These are phyloP conservation scores for Sclerotinia trifoliorum DNA, from an alignment of 2,329 filamentous ascomycete species.

Conservation along the genomic window DNA sequence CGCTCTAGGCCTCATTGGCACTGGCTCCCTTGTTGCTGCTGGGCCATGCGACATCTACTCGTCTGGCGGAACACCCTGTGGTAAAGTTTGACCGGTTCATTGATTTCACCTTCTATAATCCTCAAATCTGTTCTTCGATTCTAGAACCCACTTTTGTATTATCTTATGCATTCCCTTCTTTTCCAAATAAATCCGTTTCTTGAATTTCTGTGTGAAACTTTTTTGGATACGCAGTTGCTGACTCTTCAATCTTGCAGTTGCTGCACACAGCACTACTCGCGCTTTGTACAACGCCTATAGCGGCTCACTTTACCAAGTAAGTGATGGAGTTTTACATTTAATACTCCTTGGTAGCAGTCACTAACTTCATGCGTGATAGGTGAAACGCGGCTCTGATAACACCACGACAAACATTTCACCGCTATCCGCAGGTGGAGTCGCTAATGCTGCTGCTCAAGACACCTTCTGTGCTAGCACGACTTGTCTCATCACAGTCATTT, in stretches of 20 bases:
- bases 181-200: background rate
- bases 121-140: background rate
- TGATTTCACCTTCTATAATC: too few species aligned
- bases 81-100: background rate
- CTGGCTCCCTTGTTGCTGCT: slow-evolving; percentile 47
- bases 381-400: slow-evolving; percentile 52
- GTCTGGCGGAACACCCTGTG: slow-evolving; percentile 57
- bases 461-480: slow-evolving; percentile 59
- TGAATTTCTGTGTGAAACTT: background rate
- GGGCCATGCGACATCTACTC: slow-evolving; percentile 63
- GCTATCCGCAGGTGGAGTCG: slow-evolving; percentile 58
- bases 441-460: slow-evolving; percentile 60
- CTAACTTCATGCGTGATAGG: slow-evolving; percentile 27
- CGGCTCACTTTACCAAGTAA: slow-evolving; percentile 55
- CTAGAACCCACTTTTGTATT: background rate
- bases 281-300: slow-evolving; percentile 56
- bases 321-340: background rate
- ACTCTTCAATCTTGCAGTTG: slow-evolving; percentile 41
- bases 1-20: slow-evolving; percentile 40
- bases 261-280: slow-evolving; percentile 64
- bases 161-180: background rate
- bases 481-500: slow-evolving; percentile 62
- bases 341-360: background rate
- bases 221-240: background rate
- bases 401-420: slow-evolving; percentile 43